Conservation (phyloP, 2,329 filamentous ascomycete species). For the Colletotrichum camelliae region DNA sequence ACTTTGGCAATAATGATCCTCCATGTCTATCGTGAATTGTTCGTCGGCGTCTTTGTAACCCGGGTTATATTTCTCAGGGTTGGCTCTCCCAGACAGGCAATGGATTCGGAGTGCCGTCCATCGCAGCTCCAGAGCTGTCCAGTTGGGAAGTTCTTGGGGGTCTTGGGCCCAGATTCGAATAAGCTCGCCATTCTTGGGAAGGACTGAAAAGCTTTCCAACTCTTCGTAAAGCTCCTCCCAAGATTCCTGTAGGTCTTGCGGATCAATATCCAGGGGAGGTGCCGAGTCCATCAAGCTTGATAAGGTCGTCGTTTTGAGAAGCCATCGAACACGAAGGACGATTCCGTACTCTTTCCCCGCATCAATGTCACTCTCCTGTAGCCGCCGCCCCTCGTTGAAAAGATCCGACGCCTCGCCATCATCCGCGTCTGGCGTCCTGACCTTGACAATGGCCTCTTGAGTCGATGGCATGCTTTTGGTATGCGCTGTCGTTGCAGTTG, state of each 20-base stretch:
- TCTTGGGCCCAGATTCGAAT: neutral
- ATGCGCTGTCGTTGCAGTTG: neutral
- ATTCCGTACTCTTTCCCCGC: neutral
- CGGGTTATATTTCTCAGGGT: neutral
- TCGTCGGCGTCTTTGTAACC: neutral
- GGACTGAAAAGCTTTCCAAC: neutral
- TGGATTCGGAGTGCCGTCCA: neutral
- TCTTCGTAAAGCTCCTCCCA: neutral
- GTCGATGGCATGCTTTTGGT: neutral
- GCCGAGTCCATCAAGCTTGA: neutral
- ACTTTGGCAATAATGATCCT: too few relatives aligned
- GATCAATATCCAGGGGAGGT: neutral
- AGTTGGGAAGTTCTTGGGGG: neutral
- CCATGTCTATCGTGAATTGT: neutral
- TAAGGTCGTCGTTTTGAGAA: neutral
- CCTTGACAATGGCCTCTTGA: neutral
- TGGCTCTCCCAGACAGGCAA: neutral
- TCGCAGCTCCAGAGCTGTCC: neutral
- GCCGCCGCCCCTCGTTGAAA: neutral
- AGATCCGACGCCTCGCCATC: fast-evolving
- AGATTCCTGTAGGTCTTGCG: neutral
- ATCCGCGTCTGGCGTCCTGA: neutral
- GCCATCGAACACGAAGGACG: neutral
- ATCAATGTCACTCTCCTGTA: neutral
- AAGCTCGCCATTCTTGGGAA: neutral